These are phyloP conservation scores for Fusarium protoensiforme DNA, from an alignment of 2,329 filamentous ascomycete genomes.

Conservation along the genomic window DNA sequence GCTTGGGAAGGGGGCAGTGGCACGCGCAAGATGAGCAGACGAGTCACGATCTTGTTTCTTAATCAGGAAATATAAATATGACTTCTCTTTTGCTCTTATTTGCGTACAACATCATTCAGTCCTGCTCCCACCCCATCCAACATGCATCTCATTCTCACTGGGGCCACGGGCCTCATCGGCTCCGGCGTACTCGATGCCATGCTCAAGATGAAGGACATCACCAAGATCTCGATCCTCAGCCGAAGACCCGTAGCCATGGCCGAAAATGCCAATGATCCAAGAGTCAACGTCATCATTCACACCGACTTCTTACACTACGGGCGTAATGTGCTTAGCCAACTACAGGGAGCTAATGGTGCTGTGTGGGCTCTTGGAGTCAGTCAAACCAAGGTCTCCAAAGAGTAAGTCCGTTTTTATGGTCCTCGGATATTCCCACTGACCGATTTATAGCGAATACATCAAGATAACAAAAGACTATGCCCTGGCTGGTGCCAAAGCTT, in stretches of 20 bases:
- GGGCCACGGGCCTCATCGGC: slow-evolving; percentile 32
- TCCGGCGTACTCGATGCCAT: slow-evolving; percentile 31
- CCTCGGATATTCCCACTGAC: neutral
- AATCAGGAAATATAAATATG: neutral
- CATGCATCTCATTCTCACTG: slow-evolving; percentile 45
- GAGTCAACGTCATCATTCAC: slow-evolving; percentile 31
- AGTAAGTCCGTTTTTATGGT: slow-evolving; percentile 1
- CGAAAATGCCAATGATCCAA: slow-evolving; percentile 4
- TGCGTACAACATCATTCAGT: neutral
- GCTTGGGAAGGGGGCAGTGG: too few relatives aligned
- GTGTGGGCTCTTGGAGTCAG: slow-evolving; percentile 36
- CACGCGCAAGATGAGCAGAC: neutral
- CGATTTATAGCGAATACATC: slow-evolving; percentile 14
- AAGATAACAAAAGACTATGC: slow-evolving; percentile 28
- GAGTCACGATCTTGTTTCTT: too few relatives aligned
- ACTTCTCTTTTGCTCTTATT: neutral
- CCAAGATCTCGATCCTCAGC: slow-evolving; percentile 34
- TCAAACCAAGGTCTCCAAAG: slow-evolving; percentile 29
- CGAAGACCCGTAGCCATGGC: slow-evolving; percentile 27
- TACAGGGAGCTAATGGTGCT: slow-evolving; percentile 26
- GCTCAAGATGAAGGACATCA: slow-evolving; percentile 31
- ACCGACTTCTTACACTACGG: slow-evolving; percentile 19
- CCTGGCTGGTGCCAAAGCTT: slow-evolving; percentile 24
- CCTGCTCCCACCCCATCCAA: neutral
- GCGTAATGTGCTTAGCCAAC: slow-evolving; percentile 12